Evolutionary conservation across 345 rosid genomes (phyloP).

Genomic region (Clarkia xantiana): DNA sequence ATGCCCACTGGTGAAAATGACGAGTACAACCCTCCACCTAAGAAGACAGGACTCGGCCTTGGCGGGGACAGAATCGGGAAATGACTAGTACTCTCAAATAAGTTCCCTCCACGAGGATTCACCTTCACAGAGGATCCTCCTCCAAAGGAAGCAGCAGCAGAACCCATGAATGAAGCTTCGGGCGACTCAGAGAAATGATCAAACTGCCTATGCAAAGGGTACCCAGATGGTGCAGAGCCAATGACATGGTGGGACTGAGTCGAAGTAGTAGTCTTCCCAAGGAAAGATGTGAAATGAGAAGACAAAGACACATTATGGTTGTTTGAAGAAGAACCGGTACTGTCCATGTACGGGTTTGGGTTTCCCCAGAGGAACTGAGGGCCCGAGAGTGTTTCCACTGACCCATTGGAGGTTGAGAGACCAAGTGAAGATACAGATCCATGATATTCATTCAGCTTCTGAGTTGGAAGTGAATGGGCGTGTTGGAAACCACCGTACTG

Average conservation of each 20-base stretch:
- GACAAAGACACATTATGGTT: conserved; percentile 39
- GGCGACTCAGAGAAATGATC: conserved; percentile 41
- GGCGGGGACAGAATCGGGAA: conserved; percentile 71
- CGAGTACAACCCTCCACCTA: conserved; percentile 43
- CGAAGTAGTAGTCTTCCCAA: conserved; percentile 25
- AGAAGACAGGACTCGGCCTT: conserved; percentile 43
- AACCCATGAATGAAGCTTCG: conserved; percentile 35
- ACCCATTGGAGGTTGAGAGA: conserved; percentile 37
- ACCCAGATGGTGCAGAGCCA: conserved; percentile 88
- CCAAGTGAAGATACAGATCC: conserved; percentile 33
- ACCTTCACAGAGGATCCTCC: conserved; percentile 22
- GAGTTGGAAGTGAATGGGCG: conserved; percentile 46
- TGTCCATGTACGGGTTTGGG: conserved; percentile 41
- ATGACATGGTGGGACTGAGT: conserved; percentile 76
- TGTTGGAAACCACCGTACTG: conserved; percentile 34
- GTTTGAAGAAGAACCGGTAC: conserved; percentile 33
- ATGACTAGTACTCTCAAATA: conserved; percentile 39
- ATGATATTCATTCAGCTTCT: conserved; percentile 22
- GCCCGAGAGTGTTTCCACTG: conserved; percentile 60
- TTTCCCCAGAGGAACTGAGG: conserved; percentile 93
- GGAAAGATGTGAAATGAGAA: conserved; percentile 36
- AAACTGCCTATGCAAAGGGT: conserved; percentile 42
- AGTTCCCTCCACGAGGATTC: conserved; percentile 31
- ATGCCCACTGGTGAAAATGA: conserved; percentile 29
- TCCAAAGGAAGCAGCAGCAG: conserved; percentile 24